phyloP scores from a whole-genome alignment of 306 rosid species.

The Sesbania bispinosa region DNA sequence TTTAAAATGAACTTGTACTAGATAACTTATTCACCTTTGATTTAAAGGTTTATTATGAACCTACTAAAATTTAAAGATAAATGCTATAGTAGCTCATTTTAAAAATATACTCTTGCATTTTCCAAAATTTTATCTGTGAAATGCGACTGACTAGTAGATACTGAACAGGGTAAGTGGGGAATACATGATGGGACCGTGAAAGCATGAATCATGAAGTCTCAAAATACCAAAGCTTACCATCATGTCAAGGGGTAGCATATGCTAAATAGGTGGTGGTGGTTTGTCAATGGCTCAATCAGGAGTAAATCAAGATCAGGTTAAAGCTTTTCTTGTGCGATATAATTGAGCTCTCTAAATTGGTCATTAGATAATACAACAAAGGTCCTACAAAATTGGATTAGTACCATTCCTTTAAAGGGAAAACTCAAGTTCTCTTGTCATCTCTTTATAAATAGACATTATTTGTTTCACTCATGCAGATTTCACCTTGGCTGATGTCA shows the following conservation, averaged over 20 bases:
- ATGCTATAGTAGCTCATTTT: neutral
- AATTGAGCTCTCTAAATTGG: constrained; percentile 9
- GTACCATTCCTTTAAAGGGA: constrained; percentile 22
- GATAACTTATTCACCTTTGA: neutral
- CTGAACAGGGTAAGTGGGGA: neutral
- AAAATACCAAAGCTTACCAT: neutral
- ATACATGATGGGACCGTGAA: neutral
- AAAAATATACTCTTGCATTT: neutral
- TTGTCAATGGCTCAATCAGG: neutral
- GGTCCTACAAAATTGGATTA: constrained; percentile 50
- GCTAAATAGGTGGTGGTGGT: neutral
- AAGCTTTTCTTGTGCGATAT: neutral
- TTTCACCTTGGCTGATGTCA: constrained; percentile 80
- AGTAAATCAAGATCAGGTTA: constrained; percentile 4
- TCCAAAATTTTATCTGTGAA: neutral
- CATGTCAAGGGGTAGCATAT: neutral
- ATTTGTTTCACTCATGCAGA: constrained; percentile 60
- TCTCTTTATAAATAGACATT: constrained; percentile 26
- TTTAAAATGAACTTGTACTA: neutral
- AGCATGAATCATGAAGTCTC: neutral
- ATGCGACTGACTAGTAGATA: neutral
- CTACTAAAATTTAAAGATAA: neutral
- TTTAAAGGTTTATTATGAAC: neutral
- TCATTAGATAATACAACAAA: constrained; percentile 19
- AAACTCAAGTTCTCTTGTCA: neutral